Conservation (phyloP, 2,329 filamentous ascomycete species). For the Rhinocladiella mackenziei region DNA sequence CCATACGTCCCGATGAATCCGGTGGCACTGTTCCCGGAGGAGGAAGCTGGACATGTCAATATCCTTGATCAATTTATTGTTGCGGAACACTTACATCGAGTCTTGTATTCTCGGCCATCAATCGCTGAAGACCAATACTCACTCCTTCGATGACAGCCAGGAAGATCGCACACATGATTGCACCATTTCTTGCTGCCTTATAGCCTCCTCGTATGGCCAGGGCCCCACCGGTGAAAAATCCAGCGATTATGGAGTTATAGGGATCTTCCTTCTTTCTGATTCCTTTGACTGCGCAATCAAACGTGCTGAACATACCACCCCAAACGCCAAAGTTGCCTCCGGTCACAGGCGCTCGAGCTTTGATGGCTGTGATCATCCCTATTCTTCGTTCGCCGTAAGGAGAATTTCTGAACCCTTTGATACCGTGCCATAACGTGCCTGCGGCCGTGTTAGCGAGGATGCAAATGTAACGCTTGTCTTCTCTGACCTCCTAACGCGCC, state of each 20-base stretch:
- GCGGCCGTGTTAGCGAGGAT: slow-evolving; percentile 60
- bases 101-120: slow-evolving; percentile 86
- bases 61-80: too few relatives aligned
- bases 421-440: slow-evolving; percentile 89
- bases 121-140: slow-evolving; percentile 89
- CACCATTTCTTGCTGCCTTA: slow-evolving; percentile 88
- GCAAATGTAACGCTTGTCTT: not conserved
- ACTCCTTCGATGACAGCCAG: slow-evolving; percentile 96
- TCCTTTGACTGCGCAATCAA: slow-evolving; percentile 95
- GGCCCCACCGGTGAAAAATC: slow-evolving; percentile 92
- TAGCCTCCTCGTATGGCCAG: slow-evolving; percentile 87
- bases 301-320: slow-evolving; percentile 93
- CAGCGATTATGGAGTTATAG: slow-evolving; percentile 95
- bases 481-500: slow-evolving; percentile 49
- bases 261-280: slow-evolving; percentile 94
- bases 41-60: slow-evolving; percentile 27
- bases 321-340: slow-evolving; percentile 98
- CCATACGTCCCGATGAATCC: slow-evolving; percentile 27
- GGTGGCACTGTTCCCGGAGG: slow-evolving; percentile 29
- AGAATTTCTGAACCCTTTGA: slow-evolving; percentile 88
- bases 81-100: slow-evolving; percentile 59
- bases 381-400: slow-evolving; percentile 92
- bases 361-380: slow-evolving; percentile 93
- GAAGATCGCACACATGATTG: slow-evolving; percentile 91
- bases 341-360: slow-evolving; percentile 90